Percentiles rank a stretch among this genome's conserved stretches.
Evolutionary conservation across 2,329 filamentous ascomycete genomes (phyloP).

Genomic region (Ceratocystis smalleyi): DNA sequence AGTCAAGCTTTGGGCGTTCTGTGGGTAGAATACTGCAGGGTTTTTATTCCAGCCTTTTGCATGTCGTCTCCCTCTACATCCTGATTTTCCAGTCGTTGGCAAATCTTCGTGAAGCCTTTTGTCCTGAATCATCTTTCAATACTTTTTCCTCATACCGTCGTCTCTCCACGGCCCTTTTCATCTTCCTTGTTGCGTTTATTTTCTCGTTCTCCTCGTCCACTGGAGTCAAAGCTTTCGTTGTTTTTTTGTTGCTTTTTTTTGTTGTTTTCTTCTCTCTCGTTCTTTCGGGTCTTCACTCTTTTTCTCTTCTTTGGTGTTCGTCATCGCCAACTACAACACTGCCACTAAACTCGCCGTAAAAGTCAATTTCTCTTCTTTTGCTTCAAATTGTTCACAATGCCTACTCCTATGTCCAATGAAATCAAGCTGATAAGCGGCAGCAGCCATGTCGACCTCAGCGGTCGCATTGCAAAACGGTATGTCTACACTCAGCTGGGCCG

Average conservation of each 20-base stretch:
- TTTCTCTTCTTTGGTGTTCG: neutral
- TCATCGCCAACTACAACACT: neutral
- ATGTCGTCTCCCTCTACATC: neutral
- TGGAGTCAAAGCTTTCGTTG: neutral
- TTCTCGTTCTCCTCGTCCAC: neutral
- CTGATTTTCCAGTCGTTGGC: neutral
- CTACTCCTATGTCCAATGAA: slow-evolving; percentile 33
- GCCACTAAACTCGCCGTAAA: neutral
- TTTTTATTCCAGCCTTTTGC: neutral
- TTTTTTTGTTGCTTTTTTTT: neutral
- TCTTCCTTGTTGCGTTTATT: neutral
- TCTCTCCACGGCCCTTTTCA: neutral
- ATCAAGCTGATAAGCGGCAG: slow-evolving; percentile 38
- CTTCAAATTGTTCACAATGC: slow-evolving; percentile 6
- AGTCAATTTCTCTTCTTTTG: too few species aligned
- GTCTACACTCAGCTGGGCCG: slow-evolving; percentile 14
- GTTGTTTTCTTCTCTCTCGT: neutral
- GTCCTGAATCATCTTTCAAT: neutral
- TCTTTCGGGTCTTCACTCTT: neutral
- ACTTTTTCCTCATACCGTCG: neutral
- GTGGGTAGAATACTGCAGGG: neutral
- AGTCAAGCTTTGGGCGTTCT: neutral
- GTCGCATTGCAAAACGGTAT: slow-evolving; percentile 31
- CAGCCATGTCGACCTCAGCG: slow-evolving; percentile 34
- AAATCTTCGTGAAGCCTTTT: neutral